Percentiles rank a stretch among this genome's conserved stretches.
These are phyloP conservation scores for Hibiscus syriacus DNA, from an alignment of 345 rosid species.

Conservation along the genomic window DNA sequence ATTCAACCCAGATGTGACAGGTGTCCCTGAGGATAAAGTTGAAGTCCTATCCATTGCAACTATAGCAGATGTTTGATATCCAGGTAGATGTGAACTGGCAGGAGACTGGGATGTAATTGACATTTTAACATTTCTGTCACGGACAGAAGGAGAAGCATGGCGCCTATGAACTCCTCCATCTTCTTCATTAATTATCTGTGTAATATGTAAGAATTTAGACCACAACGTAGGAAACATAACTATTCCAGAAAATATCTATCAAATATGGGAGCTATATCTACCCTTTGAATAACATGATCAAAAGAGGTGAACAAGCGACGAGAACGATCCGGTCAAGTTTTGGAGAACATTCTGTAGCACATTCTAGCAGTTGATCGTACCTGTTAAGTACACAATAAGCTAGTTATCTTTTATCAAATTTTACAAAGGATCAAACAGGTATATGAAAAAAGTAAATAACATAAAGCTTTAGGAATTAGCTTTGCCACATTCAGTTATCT, in stretches of 20 bases:
- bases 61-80: slow-evolving; percentile 94
- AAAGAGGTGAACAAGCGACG: slow-evolving; percentile 84
- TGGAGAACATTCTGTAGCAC: slow-evolving; percentile 97
- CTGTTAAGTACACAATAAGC: slow-evolving; percentile 33
- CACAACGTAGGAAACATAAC: background rate
- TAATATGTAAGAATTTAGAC: slow-evolving; percentile 5
- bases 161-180: slow-evolving; percentile 93
- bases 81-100: slow-evolving; percentile 49
- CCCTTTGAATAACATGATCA: slow-evolving; percentile 98
- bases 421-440: background rate
- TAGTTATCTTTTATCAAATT: background rate
- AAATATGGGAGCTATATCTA: slow-evolving; percentile 26
- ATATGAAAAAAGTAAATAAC: background rate
- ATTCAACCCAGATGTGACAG: slow-evolving; percentile 75
- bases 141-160: slow-evolving; percentile 91
- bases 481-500: background rate
- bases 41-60: slow-evolving; percentile 95
- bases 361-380: slow-evolving; percentile 93
- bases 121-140: slow-evolving; percentile 72
- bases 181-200: slow-evolving; percentile 86
- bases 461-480: background rate
- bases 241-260: background rate
- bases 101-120: slow-evolving; percentile 48
- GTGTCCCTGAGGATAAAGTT: slow-evolving; percentile 54
- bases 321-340: slow-evolving; percentile 98